A percentile compares a stretch with the other conserved stretches of the same genome.
These are phyloP conservation scores for Laguncularia racemosa DNA, from an alignment of 345 rosid genomes.

Conservation along the genomic window DNA sequence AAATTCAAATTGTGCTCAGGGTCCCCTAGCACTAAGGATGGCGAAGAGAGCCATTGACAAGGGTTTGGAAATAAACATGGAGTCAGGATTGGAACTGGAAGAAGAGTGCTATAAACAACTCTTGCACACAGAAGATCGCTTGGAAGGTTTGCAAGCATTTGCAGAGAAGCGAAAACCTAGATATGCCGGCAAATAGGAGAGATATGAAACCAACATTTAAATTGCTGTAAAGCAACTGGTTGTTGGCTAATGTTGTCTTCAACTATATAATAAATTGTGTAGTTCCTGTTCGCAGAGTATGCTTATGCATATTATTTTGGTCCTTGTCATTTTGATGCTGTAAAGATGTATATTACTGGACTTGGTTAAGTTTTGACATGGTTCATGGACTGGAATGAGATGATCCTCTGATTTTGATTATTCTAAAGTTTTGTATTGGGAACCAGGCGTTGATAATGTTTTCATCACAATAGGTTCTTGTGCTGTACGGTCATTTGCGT, in stretches of 20 bases:
- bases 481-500: no score
- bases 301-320: no score
- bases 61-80: conserved; percentile 54
- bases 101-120: conserved; percentile 58
- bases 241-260: background rate
- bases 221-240: background rate
- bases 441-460: no score
- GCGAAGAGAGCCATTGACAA: conserved; percentile 71
- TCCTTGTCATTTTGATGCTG: no score
- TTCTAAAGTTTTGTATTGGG: no score
- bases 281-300: no score
- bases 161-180: conserved; percentile 79
- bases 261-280: no score
- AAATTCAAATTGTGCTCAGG: conserved; percentile 26
- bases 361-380: no score
- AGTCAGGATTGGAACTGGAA: conserved; percentile 62
- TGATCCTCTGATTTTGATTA: no score
- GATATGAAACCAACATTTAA: background rate
- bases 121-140: conserved; percentile 64
- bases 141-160: conserved; percentile 88
- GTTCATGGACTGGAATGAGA: no score
- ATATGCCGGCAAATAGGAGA: conserved; percentile 42
- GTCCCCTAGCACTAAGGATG: conserved; percentile 75
- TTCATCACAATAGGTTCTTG: no score
- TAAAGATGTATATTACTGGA: no score